Evolutionary conservation across 73 alveolate genomes (phyloP), one percentile per base, ranked within the genome.

Genomic region (Paramecium pentaurelia): DNA sequence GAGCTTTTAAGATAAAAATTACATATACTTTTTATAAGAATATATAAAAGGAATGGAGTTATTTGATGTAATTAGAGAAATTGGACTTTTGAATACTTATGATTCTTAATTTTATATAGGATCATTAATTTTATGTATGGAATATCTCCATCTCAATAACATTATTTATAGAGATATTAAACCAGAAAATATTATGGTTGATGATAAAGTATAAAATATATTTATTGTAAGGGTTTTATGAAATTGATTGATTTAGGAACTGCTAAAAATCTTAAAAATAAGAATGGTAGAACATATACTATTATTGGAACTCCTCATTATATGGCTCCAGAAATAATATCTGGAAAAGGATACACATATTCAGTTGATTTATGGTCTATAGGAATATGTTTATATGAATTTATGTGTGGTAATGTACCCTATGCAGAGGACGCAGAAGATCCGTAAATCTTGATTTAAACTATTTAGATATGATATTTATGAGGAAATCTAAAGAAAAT

Each of bases 201-300:
- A 96, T 92, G 97, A 85, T 11, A 94, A 96, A 27, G 84, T 64
- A 64, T 4, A n/a, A 16, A 28, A 0, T 27, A 5, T 0, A 28
- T 32, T 0, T 64, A 32, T 32, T 30, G 0, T 64, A 64, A 64
- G 84, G 98, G 98, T 1, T 92, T 93, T 93, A 87, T 95, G 88
- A 96, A 96, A 86, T 95, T 96, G 20, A 95, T 96, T 27, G 98
- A 95, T 93, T 96, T 96, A 86, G 98, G 98, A 5, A 95, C 98
- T 4, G 98, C 97, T 12, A 95, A 96, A 64, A 47, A 90, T 77
- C 32, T 93, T 27, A 59, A 80, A 40, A 42, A 80, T 45, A 80
- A 80, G 16, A 60, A 84, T 44, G 89, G 93, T 32, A 58, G 96
- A 71, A 94, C 97, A 36, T 58, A 73, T 54, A 68, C 97, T 40